These are phyloP conservation scores for Marasmius oreades DNA, from an alignment of 1,284 basidiomycete species.

Conservation along the genomic window DNA sequence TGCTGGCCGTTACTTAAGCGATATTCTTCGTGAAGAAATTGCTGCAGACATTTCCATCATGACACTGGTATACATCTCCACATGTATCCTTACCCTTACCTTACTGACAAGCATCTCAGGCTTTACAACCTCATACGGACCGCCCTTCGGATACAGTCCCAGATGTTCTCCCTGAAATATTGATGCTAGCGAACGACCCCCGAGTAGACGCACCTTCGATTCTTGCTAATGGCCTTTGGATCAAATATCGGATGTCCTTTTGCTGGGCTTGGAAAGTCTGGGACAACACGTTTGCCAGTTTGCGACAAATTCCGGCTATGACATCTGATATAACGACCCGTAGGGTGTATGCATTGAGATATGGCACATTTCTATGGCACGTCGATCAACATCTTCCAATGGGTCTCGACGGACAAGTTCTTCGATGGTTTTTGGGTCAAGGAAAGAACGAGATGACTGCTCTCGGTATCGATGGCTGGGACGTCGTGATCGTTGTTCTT, in stretches of 20 bases:
- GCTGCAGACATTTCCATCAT: slow-evolving; percentile 55
- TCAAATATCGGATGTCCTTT: slow-evolving; percentile 65
- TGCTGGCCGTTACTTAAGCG: slow-evolving; percentile 49
- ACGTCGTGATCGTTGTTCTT: slow-evolving; percentile 56
- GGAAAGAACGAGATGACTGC: slow-evolving; percentile 59
- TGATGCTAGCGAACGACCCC: slow-evolving; percentile 54
- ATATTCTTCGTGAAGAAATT: slow-evolving; percentile 53
- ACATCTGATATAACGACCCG: slow-evolving; percentile 43
- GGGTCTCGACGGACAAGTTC: slow-evolving; percentile 64
- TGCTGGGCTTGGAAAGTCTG: slow-evolving; percentile 79
- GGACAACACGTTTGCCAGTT: slow-evolving; percentile 71
- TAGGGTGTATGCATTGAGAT: slow-evolving; percentile 53
- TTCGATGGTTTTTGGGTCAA: slow-evolving; percentile 64
- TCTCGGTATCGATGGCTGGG: slow-evolving; percentile 61
- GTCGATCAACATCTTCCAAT: slow-evolving; percentile 70
- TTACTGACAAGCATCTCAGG: slow-evolving; percentile 30
- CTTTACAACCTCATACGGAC: slow-evolving; percentile 42
- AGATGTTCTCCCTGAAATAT: slow-evolving; percentile 60
- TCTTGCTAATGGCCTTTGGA: slow-evolving; percentile 74
- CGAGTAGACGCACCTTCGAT: slow-evolving; percentile 57
- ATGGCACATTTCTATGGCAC: slow-evolving; percentile 64
- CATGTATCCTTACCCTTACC: not conserved
- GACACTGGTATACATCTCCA: slow-evolving; percentile 45
- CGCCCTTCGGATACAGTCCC: slow-evolving; percentile 49
- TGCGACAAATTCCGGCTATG: slow-evolving; percentile 62